Conservation (phyloP, 2,329 filamentous ascomycete genomes). For the Didymella pinodella region DNA sequence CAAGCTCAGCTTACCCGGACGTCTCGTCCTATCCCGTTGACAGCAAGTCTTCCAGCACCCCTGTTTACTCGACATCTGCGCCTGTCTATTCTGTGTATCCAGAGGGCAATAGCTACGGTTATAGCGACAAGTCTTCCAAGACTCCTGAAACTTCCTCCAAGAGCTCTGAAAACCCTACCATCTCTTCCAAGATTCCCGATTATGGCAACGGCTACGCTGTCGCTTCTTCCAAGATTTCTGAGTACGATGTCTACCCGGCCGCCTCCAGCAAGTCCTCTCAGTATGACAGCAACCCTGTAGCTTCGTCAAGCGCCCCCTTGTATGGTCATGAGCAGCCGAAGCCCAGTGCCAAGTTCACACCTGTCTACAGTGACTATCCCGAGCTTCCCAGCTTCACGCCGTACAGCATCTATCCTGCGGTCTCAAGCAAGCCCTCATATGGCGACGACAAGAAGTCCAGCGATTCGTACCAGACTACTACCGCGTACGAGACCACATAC, state of each 20-base stretch:
- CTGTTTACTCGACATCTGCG: slow-evolving; percentile 17
- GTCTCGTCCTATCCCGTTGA: slow-evolving; percentile 4
- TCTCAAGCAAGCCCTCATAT: slow-evolving; percentile 20
- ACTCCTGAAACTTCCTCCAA: slow-evolving; percentile 5
- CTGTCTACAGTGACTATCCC: slow-evolving; percentile 21
- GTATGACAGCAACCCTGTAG: not conserved
- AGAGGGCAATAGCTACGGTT: slow-evolving; percentile 4
- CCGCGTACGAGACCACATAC: slow-evolving; percentile 42
- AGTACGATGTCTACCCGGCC: slow-evolving; percentile 4
- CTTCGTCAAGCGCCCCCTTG: not conserved
- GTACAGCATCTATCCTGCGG: slow-evolving; percentile 18
- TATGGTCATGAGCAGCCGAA: slow-evolving; percentile 12
- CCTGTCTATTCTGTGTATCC: slow-evolving; percentile 18
- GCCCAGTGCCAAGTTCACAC: slow-evolving; percentile 14
- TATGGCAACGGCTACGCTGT: not conserved
- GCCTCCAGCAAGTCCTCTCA: slow-evolving; percentile 1
- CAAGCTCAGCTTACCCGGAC: slow-evolving; percentile 13
- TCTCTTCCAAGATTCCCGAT: not conserved
- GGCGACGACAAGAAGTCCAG: slow-evolving; percentile 16
- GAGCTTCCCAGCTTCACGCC: slow-evolving; percentile 23
- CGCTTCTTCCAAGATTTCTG: slow-evolving; percentile 4
- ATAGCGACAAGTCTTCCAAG: slow-evolving; percentile 4
- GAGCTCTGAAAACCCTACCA: slow-evolving; percentile 1
- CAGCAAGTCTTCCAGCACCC: slow-evolving; percentile 4
- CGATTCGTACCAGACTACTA: slow-evolving; percentile 22